Conservation (phyloP, 345 rosid species). For the Hypericum perforatum region DNA sequence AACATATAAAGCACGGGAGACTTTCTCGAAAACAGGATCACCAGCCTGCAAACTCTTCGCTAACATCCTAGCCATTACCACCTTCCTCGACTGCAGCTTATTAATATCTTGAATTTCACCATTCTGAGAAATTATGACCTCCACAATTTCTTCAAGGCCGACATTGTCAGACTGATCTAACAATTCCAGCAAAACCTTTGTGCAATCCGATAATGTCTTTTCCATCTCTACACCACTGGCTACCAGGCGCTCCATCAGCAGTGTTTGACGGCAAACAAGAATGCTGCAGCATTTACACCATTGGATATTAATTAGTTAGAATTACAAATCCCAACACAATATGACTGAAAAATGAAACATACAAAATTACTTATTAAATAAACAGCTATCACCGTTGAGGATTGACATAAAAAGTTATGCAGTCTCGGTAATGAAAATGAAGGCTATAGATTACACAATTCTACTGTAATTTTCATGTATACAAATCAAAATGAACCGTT, state of each 20-base stretch:
- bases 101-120: constrained; percentile 16
- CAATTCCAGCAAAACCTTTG: constrained; percentile 32
- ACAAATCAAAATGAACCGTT: no score
- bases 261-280: constrained; percentile 68
- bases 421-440: no score
- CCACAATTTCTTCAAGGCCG: constrained; percentile 52
- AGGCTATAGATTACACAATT: no score
- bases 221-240: constrained; percentile 47
- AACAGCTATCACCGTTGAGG: no score
- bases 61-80: constrained; percentile 50
- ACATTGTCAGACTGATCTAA: constrained; percentile 41
- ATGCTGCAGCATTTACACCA: constrained; percentile 35
- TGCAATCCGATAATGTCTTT: constrained; percentile 31
- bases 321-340: neutral
- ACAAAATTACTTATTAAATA: no score
- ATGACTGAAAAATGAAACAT: no score
- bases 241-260: constrained; percentile 41
- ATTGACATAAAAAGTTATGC: no score
- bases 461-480: no score
- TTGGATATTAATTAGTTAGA: neutral
- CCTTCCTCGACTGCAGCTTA: constrained; percentile 37
- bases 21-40: constrained; percentile 65
- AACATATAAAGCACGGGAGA: constrained; percentile 50
- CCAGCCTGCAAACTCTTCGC: constrained; percentile 71
- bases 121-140: constrained; percentile 27